Conservation (phyloP, 306 rosid species). For the Fagus sylvatica region DNA sequence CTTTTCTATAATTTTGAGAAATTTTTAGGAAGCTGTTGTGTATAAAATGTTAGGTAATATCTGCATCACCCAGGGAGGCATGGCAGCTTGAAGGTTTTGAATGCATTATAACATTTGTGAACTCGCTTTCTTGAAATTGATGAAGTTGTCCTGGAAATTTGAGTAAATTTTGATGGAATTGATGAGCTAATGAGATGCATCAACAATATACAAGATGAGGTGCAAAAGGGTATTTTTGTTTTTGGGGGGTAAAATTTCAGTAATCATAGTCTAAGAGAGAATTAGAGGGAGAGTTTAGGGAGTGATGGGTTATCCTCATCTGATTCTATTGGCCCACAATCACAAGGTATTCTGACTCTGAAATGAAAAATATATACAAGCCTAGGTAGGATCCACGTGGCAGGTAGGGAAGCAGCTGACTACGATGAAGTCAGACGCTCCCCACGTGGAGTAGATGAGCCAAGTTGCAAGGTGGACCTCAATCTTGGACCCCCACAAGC, state of each 20-base stretch:
- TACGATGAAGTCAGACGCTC: constrained; percentile 16
- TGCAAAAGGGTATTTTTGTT: neutral
- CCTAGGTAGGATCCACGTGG: constrained; percentile 14
- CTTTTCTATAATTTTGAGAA: neutral
- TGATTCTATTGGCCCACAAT: constrained; percentile 31
- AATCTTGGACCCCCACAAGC: constrained; percentile 27
- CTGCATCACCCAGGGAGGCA: constrained; percentile 21
- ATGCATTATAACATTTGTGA: no score
- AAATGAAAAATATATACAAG: neutral
- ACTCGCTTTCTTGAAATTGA: neutral
- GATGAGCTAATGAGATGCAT: neutral
- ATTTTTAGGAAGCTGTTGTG: neutral
- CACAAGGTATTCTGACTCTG: constrained; percentile 19
- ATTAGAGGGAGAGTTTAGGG: constrained; percentile 14
- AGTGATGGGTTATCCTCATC: constrained; percentile 28
- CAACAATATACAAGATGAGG: neutral
- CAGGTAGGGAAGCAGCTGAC: constrained; percentile 24
- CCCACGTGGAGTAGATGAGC: constrained; percentile 50
- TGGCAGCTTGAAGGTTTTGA: constrained; percentile 7
- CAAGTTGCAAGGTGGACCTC: constrained; percentile 25
- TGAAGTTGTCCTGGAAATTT: neutral
- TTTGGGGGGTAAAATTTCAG: neutral
- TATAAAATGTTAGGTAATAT: constrained; percentile 18
- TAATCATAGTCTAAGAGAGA: constrained; percentile 11
- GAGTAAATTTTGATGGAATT: neutral